Base-by-base conservation (phyloP, 2,329 filamentous ascomycete genomes). In the Clonostachys solani region DNA sequence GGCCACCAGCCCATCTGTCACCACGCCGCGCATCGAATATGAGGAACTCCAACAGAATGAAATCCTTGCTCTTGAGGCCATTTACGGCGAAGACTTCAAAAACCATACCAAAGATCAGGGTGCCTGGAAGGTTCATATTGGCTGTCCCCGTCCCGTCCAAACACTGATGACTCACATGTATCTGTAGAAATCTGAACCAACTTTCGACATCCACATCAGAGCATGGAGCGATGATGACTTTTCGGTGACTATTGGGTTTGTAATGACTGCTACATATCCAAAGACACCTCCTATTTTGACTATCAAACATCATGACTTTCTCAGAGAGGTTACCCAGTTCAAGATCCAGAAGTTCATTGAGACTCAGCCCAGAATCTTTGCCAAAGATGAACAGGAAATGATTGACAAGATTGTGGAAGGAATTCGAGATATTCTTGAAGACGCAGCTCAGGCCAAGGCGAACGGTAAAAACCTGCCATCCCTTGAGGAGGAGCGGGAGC, bases 231-330 rank as follows among this genome's bases (percentile, higher is more conserved):
- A 94, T 58, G 77, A 83, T 36, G 85, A 91, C 43, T 79, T 90
- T 50, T 77, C 77, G 23, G 74, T 91, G 37, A 83, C 81, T 3
- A 69, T 97, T n/a, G 77, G 81, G 43, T 89, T 95, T 45, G 85
- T 88, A 47, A 73, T 97, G 54, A 94, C 90, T 9, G 87, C 91
- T 7, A 95, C 92, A 1, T 97, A 97, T 63, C 94, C 92, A 5
- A 95, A 89, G 61, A 87, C 90, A 2, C 72, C 83, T 2, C 92
- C 92, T 2, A 71, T 89, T 12, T 68, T 96, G 13, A 82, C 78
- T 5, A 61, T 95, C 41, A 85, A 87, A 53, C 75, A 83, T 47
- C 70, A 83, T 40, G 73, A 75, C 23, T 75, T 79, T 41, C 72
- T 96, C 47, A 83, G 83, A 40, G 85, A 87, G 56, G 83, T 80